Evolutionary conservation across 2,329 filamentous ascomycete species (phyloP).

Genomic region (Diplocarpon mali): DNA sequence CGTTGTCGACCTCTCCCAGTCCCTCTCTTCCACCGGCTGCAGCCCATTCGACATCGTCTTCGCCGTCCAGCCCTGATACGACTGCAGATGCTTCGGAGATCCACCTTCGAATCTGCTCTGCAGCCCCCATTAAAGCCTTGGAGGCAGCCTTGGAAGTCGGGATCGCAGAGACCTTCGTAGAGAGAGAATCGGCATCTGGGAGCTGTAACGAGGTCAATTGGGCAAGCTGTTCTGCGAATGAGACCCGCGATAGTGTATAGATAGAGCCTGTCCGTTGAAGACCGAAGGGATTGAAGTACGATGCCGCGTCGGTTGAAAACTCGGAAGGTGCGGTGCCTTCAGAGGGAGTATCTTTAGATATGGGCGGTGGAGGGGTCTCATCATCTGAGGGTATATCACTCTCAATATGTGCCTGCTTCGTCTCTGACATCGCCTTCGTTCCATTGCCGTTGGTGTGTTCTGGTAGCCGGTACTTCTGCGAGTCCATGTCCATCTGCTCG

Average conservation of each 20-base stretch:
- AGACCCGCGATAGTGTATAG: constrained; percentile 84
- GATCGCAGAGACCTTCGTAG: constrained; percentile 73
- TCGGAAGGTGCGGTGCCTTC: constrained; percentile 29
- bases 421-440: constrained; percentile 49
- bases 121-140: constrained; percentile 71
- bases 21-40: constrained; percentile 76
- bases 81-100: constrained; percentile 87
- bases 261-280: constrained; percentile 71
- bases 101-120: constrained; percentile 89
- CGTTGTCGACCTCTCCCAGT: constrained; percentile 58
- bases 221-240: constrained; percentile 85
- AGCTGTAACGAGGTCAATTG: constrained; percentile 85
- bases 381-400: constrained; percentile 32
- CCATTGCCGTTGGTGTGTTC: constrained; percentile 60
- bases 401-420: constrained; percentile 46
- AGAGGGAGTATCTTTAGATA: constrained; percentile 41
- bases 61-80: constrained; percentile 77
- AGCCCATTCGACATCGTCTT: constrained; percentile 97
- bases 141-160: constrained; percentile 76
- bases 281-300: constrained; percentile 56
- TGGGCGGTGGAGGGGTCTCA: constrained; percentile 33
- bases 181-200: constrained; percentile 74
- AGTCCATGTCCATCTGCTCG: constrained; percentile 52
- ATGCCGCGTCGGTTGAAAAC: constrained; percentile 22
- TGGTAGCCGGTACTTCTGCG: constrained; percentile 62